Evolutionary conservation across 2,329 filamentous ascomycete genomes (phyloP).

Genomic region (Colletotrichum orbiculare): DNA sequence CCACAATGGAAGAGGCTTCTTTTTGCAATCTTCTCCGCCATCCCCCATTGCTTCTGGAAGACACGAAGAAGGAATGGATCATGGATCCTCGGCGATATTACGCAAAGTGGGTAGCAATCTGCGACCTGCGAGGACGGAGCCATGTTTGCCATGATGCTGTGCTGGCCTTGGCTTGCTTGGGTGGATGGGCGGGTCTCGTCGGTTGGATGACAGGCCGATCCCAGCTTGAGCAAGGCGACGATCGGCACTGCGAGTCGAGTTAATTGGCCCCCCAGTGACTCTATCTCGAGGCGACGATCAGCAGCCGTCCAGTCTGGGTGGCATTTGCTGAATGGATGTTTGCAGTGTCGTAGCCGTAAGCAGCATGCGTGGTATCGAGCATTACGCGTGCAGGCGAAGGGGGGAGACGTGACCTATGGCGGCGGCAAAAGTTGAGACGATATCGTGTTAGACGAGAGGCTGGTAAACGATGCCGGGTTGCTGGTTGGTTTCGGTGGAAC

Average conservation of each 20-base stretch:
- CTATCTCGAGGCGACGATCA: too few species aligned
- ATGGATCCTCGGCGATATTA: slow-evolving; percentile 29
- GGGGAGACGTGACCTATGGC: neutral
- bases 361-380: too few species aligned
- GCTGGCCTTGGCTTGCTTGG: slow-evolving; percentile 24
- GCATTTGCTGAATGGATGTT: too few species aligned
- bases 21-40: slow-evolving; percentile 19
- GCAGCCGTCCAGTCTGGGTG: too few species aligned
- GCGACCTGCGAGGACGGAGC: slow-evolving; percentile 20
- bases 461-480: neutral
- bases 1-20: slow-evolving; percentile 2
- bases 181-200: slow-evolving; percentile 17
- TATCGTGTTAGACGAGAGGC: neutral
- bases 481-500: slow-evolving; percentile 26
- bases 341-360: too few species aligned
- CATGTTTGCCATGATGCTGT: slow-evolving; percentile 32
- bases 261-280: neutral
- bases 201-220: slow-evolving; percentile 29
- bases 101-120: slow-evolving; percentile 32
- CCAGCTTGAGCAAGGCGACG: slow-evolving; percentile 26
- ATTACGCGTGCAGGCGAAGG: slow-evolving; percentile 14
- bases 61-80: slow-evolving; percentile 30
- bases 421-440: slow-evolving; percentile 4
- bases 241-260: slow-evolving; percentile 29
- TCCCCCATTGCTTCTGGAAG: slow-evolving; percentile 35